These are phyloP conservation scores for Phaffomyces thermotolerans DNA, from an alignment of 805 yeast species.

Conservation along the genomic window DNA sequence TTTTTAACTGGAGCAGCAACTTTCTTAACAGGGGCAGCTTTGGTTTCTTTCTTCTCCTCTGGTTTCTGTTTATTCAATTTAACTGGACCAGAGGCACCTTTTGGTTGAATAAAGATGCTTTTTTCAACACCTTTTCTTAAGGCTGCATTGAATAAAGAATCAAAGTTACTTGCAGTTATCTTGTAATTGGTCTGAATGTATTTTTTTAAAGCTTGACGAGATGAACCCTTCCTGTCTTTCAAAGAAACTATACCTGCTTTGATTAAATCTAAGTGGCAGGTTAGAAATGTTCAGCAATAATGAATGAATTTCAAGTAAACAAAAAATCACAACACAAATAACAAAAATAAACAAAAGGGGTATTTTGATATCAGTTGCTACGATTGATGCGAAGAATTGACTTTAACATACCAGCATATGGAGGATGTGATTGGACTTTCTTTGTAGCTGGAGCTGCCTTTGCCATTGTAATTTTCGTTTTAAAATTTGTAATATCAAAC, in stretches of 20 bases:
- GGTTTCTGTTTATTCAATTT: conserved; percentile 38
- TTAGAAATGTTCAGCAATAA: conserved; percentile 4
- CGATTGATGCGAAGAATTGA: background rate
- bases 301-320: no score
- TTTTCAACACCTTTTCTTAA: conserved; percentile 72
- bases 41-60: conserved; percentile 9
- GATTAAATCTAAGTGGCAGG: conserved; percentile 23
- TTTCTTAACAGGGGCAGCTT: conserved; percentile 12
- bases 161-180: conserved; percentile 57
- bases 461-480: conserved; percentile 13
- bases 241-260: conserved; percentile 58
- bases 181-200: conserved; percentile 61
- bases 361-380: no score
- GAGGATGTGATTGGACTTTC: conserved; percentile 22
- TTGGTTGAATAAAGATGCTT: conserved; percentile 77
- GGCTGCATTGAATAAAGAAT: conserved; percentile 68
- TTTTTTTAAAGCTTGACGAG: conserved; percentile 86
- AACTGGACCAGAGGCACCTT: conserved; percentile 85
- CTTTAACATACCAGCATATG: conserved; percentile 19
- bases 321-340: no score
- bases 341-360: background rate
- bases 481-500: background rate
- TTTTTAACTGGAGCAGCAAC: conserved; percentile 20
- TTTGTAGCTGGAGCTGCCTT: conserved; percentile 16
- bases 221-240: conserved; percentile 74